These are phyloP conservation scores for Xylaria grammica DNA, from an alignment of 495 filamentous ascomycete genomes.

Conservation along the genomic window DNA sequence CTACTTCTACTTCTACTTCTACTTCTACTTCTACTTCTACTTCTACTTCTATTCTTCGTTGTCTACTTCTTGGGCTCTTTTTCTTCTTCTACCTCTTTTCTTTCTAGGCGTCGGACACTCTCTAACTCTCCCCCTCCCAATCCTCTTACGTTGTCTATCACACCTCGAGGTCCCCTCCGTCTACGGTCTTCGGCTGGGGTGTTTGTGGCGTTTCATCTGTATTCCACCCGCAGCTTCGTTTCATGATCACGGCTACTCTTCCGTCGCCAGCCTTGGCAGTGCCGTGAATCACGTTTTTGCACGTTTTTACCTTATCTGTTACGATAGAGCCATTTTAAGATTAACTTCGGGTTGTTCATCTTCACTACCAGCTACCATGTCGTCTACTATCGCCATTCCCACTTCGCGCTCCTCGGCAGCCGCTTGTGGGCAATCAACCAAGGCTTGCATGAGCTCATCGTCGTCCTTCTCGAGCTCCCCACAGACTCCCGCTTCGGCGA, in stretches of 20 bases:
- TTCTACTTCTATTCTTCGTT: slow-evolving; percentile 6
- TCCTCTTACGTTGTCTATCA: too few species aligned
- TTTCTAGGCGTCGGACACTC: not conserved
- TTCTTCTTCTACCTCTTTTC: not conserved
- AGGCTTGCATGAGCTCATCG: slow-evolving; percentile 50
- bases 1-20: not conserved
- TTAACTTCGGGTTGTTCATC: not conserved
- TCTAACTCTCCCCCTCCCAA: not conserved
- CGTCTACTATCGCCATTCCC: slow-evolving; percentile 61
- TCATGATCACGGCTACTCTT: slow-evolving; percentile 7
- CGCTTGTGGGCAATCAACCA: slow-evolving; percentile 43
- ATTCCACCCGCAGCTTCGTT: slow-evolving; percentile 8
- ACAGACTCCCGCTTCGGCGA: slow-evolving; percentile 45
- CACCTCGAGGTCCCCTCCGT: slow-evolving; percentile 2
- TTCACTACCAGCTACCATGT: slow-evolving; percentile 40
- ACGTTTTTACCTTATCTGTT: not conserved
- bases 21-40: not conserved
- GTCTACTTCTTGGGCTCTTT: not conserved
- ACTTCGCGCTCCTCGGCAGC: slow-evolving; percentile 42
- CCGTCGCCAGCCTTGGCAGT: not conserved
- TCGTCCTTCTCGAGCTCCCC: slow-evolving; percentile 62
- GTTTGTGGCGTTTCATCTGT: slow-evolving; percentile 15
- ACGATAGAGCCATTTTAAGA: not conserved
- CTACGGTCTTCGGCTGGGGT: slow-evolving; percentile 3
- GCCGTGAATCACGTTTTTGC: not conserved